phyloP scores from a whole-genome alignment of 495 filamentous ascomycete species.

The Aspergillus homomorphus region DNA sequence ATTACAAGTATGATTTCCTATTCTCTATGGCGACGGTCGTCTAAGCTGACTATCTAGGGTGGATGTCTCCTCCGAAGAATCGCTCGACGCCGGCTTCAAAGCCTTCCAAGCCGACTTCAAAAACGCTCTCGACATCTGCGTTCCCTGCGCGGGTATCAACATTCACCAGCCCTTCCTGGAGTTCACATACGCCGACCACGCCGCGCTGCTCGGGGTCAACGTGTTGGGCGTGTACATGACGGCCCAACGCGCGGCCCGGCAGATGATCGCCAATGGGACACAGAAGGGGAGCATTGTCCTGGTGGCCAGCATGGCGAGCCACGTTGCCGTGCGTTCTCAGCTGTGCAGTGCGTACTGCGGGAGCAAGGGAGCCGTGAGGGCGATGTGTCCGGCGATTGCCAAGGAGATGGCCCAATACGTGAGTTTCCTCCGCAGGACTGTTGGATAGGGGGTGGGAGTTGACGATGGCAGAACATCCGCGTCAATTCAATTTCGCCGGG shows the following conservation, averaged over 20 bases:
- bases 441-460: not conserved
- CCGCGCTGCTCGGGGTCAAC: conserved; percentile 38
- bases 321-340: conserved; percentile 59
- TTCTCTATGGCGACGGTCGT: conserved; percentile 56
- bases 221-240: conserved; percentile 40
- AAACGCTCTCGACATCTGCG: conserved; percentile 40
- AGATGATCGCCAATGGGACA: conserved; percentile 48
- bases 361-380: conserved; percentile 68
- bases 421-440: conserved; percentile 5
- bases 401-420: conserved; percentile 54
- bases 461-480: conserved; percentile 30
- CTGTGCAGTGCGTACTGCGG: conserved; percentile 72
- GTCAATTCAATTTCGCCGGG: conserved; percentile 48
- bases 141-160: conserved; percentile 42
- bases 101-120: conserved; percentile 38
- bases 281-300: conserved; percentile 45
- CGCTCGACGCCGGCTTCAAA: conserved; percentile 56
- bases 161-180: conserved; percentile 38
- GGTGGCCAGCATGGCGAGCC: conserved; percentile 48
- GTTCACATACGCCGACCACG: conserved; percentile 41
- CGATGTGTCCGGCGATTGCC: conserved; percentile 62
- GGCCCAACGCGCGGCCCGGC: conserved; percentile 43
- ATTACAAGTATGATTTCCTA: conserved; percentile 49
- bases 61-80: conserved; percentile 53
- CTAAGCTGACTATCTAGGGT: conserved; percentile 46